phyloP scores from a whole-genome alignment of 2,329 filamentous ascomycete species.

The Colletotrichum liaoningense region DNA sequence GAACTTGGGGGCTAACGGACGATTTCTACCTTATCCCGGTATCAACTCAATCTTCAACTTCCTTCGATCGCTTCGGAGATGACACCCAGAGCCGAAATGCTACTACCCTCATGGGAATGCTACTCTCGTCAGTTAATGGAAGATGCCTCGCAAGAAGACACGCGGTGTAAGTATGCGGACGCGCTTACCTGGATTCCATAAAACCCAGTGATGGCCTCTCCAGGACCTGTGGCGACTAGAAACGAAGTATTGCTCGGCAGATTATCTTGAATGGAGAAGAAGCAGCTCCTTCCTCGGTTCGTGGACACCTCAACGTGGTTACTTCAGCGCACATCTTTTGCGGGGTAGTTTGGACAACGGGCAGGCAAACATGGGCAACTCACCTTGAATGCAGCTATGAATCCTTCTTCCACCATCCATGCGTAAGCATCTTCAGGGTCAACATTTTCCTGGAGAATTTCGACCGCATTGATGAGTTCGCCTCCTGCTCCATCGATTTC shows the following conservation, averaged over 20 bases:
- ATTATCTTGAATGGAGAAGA: background rate
- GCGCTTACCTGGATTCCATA: background rate
- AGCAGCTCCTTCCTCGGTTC: background rate
- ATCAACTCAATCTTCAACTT: background rate
- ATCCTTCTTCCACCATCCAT: background rate
- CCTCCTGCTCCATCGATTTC: background rate
- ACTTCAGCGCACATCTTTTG: background rate
- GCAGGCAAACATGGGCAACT: background rate
- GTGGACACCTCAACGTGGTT: background rate
- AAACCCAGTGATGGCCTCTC: background rate
- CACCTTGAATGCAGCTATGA: background rate
- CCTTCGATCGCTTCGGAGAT: background rate
- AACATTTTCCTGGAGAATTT: background rate
- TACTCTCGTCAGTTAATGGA: background rate
- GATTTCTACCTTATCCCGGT: no score
- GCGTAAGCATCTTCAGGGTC: background rate
- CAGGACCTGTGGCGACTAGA: background rate
- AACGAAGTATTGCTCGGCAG: background rate
- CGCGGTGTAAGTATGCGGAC: background rate
- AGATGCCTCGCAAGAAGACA: background rate
- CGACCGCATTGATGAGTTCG: background rate
- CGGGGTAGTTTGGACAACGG: background rate
- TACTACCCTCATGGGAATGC: background rate
- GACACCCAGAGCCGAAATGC: background rate
- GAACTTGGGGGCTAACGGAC: no score